Evolutionary conservation across 31 red algal species (phyloP), one percentile per base, ranked within the genome.

Genomic region (Endocladia muricata): DNA sequence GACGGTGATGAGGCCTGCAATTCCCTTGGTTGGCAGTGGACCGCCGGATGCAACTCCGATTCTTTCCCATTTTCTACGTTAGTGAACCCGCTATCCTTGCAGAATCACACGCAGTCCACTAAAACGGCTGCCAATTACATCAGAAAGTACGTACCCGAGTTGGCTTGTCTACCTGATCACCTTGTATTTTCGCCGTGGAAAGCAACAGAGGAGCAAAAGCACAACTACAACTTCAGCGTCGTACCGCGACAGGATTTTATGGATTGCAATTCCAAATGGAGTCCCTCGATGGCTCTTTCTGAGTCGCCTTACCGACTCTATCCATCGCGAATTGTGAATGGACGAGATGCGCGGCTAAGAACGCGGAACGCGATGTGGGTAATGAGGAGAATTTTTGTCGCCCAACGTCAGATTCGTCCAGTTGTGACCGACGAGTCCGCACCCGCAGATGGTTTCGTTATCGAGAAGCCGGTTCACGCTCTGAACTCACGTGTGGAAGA

Each of bases 1-100:
- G 93, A 96, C 61, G 93, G 82, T n/a, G 93, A 96, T 36, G 62
- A 84, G 21, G 78, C 81, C 3, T 81, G 82, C 56, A 90, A 90
- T 71, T 41, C 72, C 6, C 38, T 96, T 31, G 73, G 85, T 1
- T 91, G 81, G 86, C 82, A 90, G 48, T 90, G 86, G 85, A 79
- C 74, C 6, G 71, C 77, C 2, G 93, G 88, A 2, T 93, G 90
- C 60, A 86, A 86, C 70, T 65, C 76, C 6, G 90, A 93, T 55
- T 77, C 83, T 37, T 86, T 93, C 62, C 86, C 86, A 6, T 84
- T 78, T 41, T 79, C 82, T 13, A 84, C 78, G 26, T 39, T 92
- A 1, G 82, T 84, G 43, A 85, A 85, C 44, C 88, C 88, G 3
- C 22, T 77, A 25, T 78, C 71, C 2, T 37, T 78, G 5, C 58